Conservation (phyloP, 352 stramenopile species). For the Phytophthora megakarya region DNA sequence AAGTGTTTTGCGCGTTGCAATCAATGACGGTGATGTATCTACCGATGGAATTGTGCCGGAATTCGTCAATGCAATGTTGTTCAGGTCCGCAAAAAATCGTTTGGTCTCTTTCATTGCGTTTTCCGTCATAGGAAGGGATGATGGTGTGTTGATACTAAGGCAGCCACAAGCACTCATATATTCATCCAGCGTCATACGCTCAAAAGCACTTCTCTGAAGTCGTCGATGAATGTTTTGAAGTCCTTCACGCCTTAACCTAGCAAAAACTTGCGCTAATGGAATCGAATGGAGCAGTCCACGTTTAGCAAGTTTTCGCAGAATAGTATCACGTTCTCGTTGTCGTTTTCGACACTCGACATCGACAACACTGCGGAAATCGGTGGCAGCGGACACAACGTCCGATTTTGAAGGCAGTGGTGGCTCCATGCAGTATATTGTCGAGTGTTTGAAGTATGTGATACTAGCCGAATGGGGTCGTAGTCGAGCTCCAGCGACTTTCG, state of each 20-base stretch:
- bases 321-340: slow-evolving; percentile 27
- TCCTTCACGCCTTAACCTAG: slow-evolving; percentile 53
- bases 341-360: slow-evolving; percentile 45
- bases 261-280: slow-evolving; percentile 59
- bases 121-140: background rate
- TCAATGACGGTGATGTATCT: slow-evolving; percentile 26
- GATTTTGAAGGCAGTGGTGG: slow-evolving; percentile 9
- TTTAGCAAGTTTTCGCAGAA: slow-evolving; percentile 38
- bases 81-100: slow-evolving; percentile 21
- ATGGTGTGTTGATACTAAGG: slow-evolving; percentile 3
- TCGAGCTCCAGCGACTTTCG: slow-evolving; percentile 57
- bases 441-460: slow-evolving; percentile 55
- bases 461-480: slow-evolving; percentile 56
- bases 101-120: slow-evolving; percentile 19
- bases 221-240: slow-evolving; percentile 54
- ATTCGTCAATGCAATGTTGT: background rate
- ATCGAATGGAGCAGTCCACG: slow-evolving; percentile 37
- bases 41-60: slow-evolving; percentile 5
- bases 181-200: slow-evolving; percentile 58
- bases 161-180: slow-evolving; percentile 70
- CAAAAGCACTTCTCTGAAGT: slow-evolving; percentile 44
- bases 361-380: slow-evolving; percentile 45
- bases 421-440: slow-evolving; percentile 62
- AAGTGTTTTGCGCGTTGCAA: slow-evolving; percentile 37
- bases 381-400: slow-evolving; percentile 13